Evolutionary conservation across 169 alveolate genomes (phyloP).

Genomic region (Babesia ovata): DNA sequence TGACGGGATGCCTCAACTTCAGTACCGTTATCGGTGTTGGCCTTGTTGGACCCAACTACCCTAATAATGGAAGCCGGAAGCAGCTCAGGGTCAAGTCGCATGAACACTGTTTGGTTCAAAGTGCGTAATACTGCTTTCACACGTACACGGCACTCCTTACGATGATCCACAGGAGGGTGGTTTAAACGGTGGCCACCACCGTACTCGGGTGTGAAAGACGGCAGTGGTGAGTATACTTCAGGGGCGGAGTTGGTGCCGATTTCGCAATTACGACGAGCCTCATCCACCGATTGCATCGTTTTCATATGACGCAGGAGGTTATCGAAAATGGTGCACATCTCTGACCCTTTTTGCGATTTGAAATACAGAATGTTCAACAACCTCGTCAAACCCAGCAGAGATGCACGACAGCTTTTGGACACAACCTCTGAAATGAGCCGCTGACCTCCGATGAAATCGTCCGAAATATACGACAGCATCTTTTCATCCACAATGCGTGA

Average conservation of each 20-base stretch:
- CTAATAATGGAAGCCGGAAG: conserved; percentile 26
- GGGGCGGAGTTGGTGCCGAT: conserved; percentile 17
- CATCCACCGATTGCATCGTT: conserved; percentile 44
- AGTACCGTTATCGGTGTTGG: not conserved
- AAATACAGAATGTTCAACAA: conserved; percentile 47
- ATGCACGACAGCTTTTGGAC: conserved; percentile 15
- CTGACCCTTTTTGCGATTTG: conserved; percentile 23
- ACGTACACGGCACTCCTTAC: conserved; percentile 26
- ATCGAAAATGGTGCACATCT: conserved; percentile 18
- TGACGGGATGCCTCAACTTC: conserved; percentile 3
- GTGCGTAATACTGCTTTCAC: conserved; percentile 24
- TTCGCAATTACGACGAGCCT: conserved; percentile 41
- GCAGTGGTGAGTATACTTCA: conserved; percentile 13
- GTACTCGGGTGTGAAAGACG: conserved; percentile 10
- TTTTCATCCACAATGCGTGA: conserved; percentile 56
- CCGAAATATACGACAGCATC: conserved; percentile 38
- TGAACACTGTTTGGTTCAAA: conserved; percentile 21
- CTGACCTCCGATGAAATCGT: conserved; percentile 54
- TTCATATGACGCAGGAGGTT: conserved; percentile 40
- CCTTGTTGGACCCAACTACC: conserved; percentile 3
- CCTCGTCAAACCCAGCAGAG: conserved; percentile 54
- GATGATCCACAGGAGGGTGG: conserved; percentile 12
- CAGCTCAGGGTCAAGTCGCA: conserved; percentile 27
- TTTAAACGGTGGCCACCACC: not conserved
- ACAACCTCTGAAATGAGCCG: conserved; percentile 48